Evolutionary conservation across 2,329 filamentous ascomycete genomes (phyloP).

Genomic region (Samsoniella hepiali): DNA sequence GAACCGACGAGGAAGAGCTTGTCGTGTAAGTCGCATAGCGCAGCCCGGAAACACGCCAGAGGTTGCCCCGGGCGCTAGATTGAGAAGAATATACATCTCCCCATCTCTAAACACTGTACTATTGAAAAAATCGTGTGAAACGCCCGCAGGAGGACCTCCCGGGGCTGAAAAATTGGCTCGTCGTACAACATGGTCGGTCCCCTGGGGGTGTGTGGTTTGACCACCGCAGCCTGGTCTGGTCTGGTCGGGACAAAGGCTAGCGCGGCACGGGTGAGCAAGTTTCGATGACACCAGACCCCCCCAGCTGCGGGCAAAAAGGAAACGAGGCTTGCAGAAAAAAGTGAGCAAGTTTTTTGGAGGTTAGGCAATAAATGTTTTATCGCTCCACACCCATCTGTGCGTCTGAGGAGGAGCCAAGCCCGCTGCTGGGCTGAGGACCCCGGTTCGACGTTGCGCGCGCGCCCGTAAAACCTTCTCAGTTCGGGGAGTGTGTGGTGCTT

Average conservation of each 20-base stretch:
- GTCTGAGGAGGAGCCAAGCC: not conserved
- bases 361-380: not conserved
- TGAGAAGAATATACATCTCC: constrained; percentile 3
- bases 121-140: not conserved
- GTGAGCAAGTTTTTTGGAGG: constrained; percentile 17
- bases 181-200: not conserved
- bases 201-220: too few species aligned
- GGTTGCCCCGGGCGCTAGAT: constrained; percentile 6
- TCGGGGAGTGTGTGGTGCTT: not conserved
- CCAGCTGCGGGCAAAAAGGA: not conserved
- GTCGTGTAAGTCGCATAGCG: constrained; percentile 8
- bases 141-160: not conserved
- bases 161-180: not conserved
- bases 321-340: constrained; percentile 12
- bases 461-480: constrained; percentile 5
- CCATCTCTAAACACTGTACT: not conserved
- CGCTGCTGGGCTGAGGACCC: too few species aligned
- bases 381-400: constrained; percentile 9
- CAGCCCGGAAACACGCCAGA: not conserved
- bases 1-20: not conserved
- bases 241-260: not conserved
- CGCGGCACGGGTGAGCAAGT: constrained; percentile 10
- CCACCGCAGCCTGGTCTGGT: not conserved
- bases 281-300: constrained; percentile 1
- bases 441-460: too few species aligned